phyloP scores from a whole-genome alignment of 371 early-diverging fungal genomes.

The Dipsacomyces acuminosporus region DNA sequence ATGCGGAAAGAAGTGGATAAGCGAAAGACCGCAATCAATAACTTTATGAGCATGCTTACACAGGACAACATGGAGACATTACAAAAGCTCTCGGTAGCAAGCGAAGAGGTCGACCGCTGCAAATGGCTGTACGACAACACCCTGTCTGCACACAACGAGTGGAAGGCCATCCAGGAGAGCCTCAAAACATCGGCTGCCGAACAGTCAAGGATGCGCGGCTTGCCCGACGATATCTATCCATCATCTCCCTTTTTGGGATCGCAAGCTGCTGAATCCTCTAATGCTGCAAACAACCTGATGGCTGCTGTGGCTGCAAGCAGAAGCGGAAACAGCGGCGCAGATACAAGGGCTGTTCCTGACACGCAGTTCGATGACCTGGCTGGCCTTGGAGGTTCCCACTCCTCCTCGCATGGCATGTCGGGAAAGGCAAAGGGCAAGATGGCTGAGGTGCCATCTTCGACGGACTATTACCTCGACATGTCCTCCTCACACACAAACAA shows the following conservation, averaged over 20 bases:
- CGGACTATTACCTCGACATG: too few relatives aligned
- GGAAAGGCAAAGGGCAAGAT: slow-evolving; percentile 42
- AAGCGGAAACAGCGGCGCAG: too few relatives aligned
- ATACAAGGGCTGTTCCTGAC: too few relatives aligned
- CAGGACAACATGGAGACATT: slow-evolving; percentile 14
- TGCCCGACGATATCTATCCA: too few relatives aligned
- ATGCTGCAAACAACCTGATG: slow-evolving; percentile 6
- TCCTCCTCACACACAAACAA: not conserved
- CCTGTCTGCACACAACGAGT: slow-evolving; percentile 32
- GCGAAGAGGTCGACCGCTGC: slow-evolving; percentile 25
- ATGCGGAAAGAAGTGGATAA: slow-evolving; percentile 27
- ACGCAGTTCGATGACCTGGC: too few relatives aligned
- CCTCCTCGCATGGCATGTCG: slow-evolving; percentile 13
- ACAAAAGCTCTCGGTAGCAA: slow-evolving; percentile 12
- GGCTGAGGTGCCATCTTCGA: slow-evolving; percentile 14
- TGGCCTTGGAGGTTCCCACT: too few relatives aligned
- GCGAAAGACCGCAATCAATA: slow-evolving; percentile 22
- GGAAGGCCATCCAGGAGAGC: slow-evolving; percentile 41
- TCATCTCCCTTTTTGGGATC: too few relatives aligned
- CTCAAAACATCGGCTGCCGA: slow-evolving; percentile 16
- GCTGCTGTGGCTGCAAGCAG: not conserved
- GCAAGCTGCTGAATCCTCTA: slow-evolving; percentile 29
- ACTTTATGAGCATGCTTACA: slow-evolving; percentile 33
- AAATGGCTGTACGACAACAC: slow-evolving; percentile 33
- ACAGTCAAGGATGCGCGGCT: slow-evolving; percentile 6